phyloP scores from a whole-genome alignment of 148 eudicot genomes.

The Nepenthes gracilis region DNA sequence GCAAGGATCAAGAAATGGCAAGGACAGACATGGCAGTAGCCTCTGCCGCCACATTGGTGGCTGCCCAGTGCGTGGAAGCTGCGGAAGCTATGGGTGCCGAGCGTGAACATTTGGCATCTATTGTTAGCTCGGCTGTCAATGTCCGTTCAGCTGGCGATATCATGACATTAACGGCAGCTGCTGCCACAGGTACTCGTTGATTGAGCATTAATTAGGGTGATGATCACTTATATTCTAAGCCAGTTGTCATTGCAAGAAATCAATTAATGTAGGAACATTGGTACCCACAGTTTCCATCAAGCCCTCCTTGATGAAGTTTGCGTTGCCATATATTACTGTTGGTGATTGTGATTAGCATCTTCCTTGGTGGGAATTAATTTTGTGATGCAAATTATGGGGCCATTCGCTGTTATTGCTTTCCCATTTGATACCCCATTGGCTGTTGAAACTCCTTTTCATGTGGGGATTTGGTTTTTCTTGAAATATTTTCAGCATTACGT shows the following conservation, averaged over 20 bases:
- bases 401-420: too few species aligned
- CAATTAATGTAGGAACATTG: too few species aligned
- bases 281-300: too few species aligned
- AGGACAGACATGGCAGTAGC: slow-evolving; percentile 87
- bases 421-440: too few species aligned
- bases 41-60: slow-evolving; percentile 87
- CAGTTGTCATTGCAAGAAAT: too few species aligned
- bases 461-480: not conserved
- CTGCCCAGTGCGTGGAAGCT: slow-evolving; percentile 90
- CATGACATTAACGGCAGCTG: slow-evolving; percentile 88
- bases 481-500: slow-evolving; percentile 51
- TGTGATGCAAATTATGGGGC: too few species aligned
- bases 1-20: slow-evolving; percentile 57
- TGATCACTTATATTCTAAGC: too few species aligned
- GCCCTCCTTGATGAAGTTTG: not conserved
- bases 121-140: slow-evolving; percentile 83
- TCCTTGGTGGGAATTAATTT: too few species aligned
- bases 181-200: slow-evolving; percentile 63
- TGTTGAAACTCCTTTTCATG: too few species aligned
- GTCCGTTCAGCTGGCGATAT: slow-evolving; percentile 82
- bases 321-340: too few species aligned
- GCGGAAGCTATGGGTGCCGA: slow-evolving; percentile 96
- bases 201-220: not conserved
- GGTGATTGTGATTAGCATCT: not conserved
- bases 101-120: slow-evolving; percentile 60